These are phyloP conservation scores for Fraxinus sp. DNA, from an alignment of 305 asterid genomes.

Conservation along the genomic window DNA sequence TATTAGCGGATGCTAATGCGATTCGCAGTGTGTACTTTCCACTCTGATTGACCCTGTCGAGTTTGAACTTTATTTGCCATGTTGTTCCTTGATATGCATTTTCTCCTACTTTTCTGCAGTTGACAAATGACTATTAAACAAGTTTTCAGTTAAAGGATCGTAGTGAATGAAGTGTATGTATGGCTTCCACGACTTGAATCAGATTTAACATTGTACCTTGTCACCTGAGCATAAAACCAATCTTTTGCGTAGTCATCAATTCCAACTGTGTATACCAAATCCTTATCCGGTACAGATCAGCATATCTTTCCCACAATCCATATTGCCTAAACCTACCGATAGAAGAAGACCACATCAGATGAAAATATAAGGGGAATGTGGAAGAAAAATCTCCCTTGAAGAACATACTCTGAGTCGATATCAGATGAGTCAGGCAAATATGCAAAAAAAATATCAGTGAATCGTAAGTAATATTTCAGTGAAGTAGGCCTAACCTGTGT, in stretches of 20 bases:
- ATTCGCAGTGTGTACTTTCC: slow-evolving; percentile 56
- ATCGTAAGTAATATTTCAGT: background rate
- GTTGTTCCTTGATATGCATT: slow-evolving; percentile 50
- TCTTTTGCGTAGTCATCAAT: slow-evolving; percentile 50
- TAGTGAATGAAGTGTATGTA: background rate
- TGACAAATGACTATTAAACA: background rate
- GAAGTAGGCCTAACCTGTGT: slow-evolving; percentile 38
- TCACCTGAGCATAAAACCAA: slow-evolving; percentile 76
- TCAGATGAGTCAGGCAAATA: background rate
- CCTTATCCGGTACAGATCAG: slow-evolving; percentile 47
- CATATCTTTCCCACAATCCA: slow-evolving; percentile 62
- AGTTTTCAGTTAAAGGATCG: background rate
- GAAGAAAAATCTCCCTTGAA: background rate
- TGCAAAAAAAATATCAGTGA: background rate
- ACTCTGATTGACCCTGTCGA: slow-evolving; percentile 31
- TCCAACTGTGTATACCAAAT: slow-evolving; percentile 54
- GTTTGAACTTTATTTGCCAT: slow-evolving; percentile 62
- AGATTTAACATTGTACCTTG: slow-evolving; percentile 34
- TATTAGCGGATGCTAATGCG: slow-evolving; percentile 62
- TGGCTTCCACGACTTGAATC: background rate
- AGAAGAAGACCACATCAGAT: background rate
- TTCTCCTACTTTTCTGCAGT: slow-evolving; percentile 42
- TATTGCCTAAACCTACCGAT: slow-evolving; percentile 60
- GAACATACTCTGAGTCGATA: background rate
- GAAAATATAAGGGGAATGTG: background rate